These are phyloP conservation scores for Cercophora sp. DNA, from an alignment of 495 filamentous ascomycete genomes.

Conservation along the genomic window DNA sequence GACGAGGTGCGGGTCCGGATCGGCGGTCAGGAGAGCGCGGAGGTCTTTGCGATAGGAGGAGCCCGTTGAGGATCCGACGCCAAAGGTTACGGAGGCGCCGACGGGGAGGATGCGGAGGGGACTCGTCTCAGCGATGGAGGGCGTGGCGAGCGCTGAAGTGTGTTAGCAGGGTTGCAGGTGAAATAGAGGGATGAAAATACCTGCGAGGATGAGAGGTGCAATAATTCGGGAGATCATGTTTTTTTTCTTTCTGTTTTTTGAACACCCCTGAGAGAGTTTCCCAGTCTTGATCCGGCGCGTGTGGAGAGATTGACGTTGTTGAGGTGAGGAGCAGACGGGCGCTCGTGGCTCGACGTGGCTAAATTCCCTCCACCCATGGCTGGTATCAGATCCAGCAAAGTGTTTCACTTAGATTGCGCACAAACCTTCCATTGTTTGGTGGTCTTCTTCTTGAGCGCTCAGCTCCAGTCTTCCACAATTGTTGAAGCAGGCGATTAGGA, in stretches of 20 bases:
- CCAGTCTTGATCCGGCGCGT: too few relatives aligned
- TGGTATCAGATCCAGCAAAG: too few relatives aligned
- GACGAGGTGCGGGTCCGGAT: constrained; percentile 28
- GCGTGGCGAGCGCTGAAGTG: background rate
- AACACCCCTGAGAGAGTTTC: too few relatives aligned
- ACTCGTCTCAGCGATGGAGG: background rate
- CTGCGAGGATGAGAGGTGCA: background rate
- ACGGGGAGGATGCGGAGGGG: constrained; percentile 50
- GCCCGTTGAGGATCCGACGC: constrained; percentile 45
- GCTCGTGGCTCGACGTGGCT: too few relatives aligned
- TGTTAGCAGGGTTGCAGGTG: background rate
- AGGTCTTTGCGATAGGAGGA: constrained; percentile 53
- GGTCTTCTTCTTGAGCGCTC: too few relatives aligned
- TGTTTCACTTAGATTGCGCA: too few relatives aligned
- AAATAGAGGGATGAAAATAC: background rate
- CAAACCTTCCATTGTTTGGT: too few relatives aligned
- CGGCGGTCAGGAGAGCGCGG: constrained; percentile 32
- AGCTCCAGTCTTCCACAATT: too few relatives aligned
- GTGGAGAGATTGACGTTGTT: too few relatives aligned
- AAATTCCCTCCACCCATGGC: too few relatives aligned
- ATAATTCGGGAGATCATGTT: background rate
- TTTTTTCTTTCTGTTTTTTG: background rate
- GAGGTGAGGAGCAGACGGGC: too few relatives aligned
- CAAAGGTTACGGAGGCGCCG: constrained; percentile 57
- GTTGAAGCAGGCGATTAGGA: too few relatives aligned